These are phyloP conservation scores for Pseudozyma sp. DNA, from an alignment of 1,284 basidiomycete species.

Conservation along the genomic window DNA sequence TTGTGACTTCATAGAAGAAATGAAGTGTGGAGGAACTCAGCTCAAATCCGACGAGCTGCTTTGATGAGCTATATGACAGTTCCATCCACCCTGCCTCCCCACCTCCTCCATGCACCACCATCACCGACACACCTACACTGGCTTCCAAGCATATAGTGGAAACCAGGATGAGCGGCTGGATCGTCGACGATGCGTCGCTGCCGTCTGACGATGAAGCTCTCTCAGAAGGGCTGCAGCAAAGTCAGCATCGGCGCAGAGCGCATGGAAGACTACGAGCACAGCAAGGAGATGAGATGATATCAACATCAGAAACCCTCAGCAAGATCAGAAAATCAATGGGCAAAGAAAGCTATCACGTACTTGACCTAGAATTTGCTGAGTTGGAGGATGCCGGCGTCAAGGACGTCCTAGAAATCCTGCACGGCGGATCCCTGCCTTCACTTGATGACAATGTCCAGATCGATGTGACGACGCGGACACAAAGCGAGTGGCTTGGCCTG, in stretches of 20 bases:
- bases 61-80: too few species aligned
- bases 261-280: constrained; percentile 22
- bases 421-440: background rate
- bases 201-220: constrained; percentile 11
- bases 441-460: background rate
- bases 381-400: constrained; percentile 14
- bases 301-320: background rate
- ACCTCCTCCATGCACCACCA: background rate
- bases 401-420: constrained; percentile 13
- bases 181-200: constrained; percentile 23
- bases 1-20: background rate
- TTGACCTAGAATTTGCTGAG: constrained; percentile 13
- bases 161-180: constrained; percentile 9
- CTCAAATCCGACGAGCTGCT: background rate
- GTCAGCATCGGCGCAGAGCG: background rate
- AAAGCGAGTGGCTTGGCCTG: constrained; percentile 7
- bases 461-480: background rate
- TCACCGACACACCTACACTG: background rate
- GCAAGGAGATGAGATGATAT: constrained; percentile 16
- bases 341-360: constrained; percentile 16
- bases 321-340: background rate
- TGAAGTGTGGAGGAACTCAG: background rate
- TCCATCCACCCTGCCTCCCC: too few species aligned
- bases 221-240: background rate
- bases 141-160: background rate